Conservation (phyloP, 345 rosid species). For the Linum trigynum region DNA sequence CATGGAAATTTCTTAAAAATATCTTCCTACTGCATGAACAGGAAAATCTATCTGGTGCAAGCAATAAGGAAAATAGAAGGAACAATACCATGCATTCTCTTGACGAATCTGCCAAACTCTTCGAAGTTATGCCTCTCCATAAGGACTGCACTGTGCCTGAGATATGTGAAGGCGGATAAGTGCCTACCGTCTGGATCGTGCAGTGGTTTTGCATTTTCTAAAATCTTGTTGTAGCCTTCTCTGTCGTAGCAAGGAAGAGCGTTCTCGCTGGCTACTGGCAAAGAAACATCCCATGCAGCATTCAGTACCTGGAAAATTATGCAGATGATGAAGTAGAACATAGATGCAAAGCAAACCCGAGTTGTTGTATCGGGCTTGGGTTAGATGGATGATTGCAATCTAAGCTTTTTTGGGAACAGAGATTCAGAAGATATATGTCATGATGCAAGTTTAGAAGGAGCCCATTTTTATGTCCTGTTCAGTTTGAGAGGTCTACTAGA, state of each 20-base stretch:
- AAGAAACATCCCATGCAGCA: slow-evolving; percentile 76
- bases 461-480: too few species aligned
- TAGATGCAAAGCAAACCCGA: too few species aligned
- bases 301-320: slow-evolving; percentile 52
- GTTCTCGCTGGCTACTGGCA: slow-evolving; percentile 61
- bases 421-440: too few species aligned
- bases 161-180: slow-evolving; percentile 62
- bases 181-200: slow-evolving; percentile 82
- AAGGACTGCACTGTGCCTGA: slow-evolving; percentile 62
- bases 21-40: too few species aligned
- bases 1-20: too few species aligned
- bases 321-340: background rate
- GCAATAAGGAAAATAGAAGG: background rate
- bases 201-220: slow-evolving; percentile 63
- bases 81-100: slow-evolving; percentile 74
- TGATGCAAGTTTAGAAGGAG: too few species aligned
- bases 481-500: too few species aligned
- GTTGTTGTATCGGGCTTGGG: too few species aligned
- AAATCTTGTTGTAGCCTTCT: slow-evolving; percentile 58
- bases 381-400: too few species aligned
- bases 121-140: slow-evolving; percentile 68
- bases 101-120: slow-evolving; percentile 74
- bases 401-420: too few species aligned
- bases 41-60: background rate
- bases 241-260: slow-evolving; percentile 68